These are phyloP conservation scores for Aspergillus kassunensis DNA, from an alignment of 495 filamentous ascomycete species.

Conservation along the genomic window DNA sequence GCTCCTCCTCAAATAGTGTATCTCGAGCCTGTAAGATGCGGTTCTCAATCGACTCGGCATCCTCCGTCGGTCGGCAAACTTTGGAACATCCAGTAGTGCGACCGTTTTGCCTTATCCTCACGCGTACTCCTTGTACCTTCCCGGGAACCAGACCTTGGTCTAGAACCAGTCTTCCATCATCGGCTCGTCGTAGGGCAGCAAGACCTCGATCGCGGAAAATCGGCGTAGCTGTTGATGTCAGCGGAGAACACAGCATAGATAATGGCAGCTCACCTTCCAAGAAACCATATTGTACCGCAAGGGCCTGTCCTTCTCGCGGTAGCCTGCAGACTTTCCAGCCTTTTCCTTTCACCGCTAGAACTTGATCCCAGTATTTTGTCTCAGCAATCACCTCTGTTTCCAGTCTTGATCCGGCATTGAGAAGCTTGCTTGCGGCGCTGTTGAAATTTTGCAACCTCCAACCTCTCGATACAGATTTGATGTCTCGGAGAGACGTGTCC, in stretches of 20 bases:
- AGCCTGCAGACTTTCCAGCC: slow-evolving; percentile 80
- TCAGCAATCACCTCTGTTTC: slow-evolving; percentile 73
- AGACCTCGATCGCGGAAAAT: slow-evolving; percentile 75
- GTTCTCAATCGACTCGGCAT: slow-evolving; percentile 48
- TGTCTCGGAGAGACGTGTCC: slow-evolving; percentile 48
- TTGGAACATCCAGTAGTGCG: slow-evolving; percentile 39
- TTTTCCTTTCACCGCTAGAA: slow-evolving; percentile 71
- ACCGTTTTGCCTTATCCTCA: slow-evolving; percentile 47
- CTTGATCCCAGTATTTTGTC: slow-evolving; percentile 81
- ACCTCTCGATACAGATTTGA: slow-evolving; percentile 60
- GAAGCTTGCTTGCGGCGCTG: slow-evolving; percentile 65
- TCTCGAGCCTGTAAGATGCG: slow-evolving; percentile 79
- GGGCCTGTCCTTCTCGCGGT: slow-evolving; percentile 65
- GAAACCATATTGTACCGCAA: slow-evolving; percentile 88
- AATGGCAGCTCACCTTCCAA: slow-evolving; percentile 52
- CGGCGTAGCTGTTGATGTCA: slow-evolving; percentile 48
- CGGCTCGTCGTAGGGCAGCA: slow-evolving; percentile 67
- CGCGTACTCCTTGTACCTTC: slow-evolving; percentile 59
- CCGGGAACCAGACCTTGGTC: slow-evolving; percentile 61
- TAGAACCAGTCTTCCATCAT: slow-evolving; percentile 69
- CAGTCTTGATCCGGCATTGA: slow-evolving; percentile 67
- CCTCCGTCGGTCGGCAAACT: slow-evolving; percentile 31
- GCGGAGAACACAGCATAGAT: not conserved
- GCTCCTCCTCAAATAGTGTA: slow-evolving; percentile 83
- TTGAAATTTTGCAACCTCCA: slow-evolving; percentile 76